phyloP scores from a whole-genome alignment of 306 rosid genomes.

The Cucumis hystrix region DNA sequence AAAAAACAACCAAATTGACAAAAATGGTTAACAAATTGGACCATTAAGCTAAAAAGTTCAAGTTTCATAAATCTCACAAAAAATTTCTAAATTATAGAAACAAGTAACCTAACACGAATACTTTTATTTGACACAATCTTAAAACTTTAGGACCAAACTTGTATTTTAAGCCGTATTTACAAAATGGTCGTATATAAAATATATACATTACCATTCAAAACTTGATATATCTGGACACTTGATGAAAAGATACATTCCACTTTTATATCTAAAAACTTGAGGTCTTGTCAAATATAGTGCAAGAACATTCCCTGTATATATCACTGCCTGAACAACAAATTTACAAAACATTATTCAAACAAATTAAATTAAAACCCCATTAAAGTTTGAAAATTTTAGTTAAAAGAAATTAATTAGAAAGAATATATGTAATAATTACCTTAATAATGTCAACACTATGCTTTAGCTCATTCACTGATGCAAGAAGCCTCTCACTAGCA shows the following conservation, averaged over 20 bases:
- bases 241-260: conserved; percentile 89
- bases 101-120: not conserved
- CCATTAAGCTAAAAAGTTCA: too few species aligned
- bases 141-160: too few species aligned
- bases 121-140: not conserved
- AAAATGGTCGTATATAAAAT: too few species aligned
- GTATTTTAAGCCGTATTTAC: too few species aligned
- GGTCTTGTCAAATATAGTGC: conserved; percentile 79
- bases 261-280: conserved; percentile 51
- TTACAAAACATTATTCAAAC: too few species aligned
- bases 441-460: conserved; percentile 49
- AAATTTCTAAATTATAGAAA: too few species aligned
- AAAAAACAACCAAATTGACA: too few species aligned
- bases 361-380: too few species aligned
- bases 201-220: conserved; percentile 56
- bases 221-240: conserved; percentile 76
- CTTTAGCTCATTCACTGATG: conserved; percentile 28
- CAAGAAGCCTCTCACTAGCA: conserved; percentile 41
- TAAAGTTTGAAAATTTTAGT: too few species aligned
- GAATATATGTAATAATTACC: conserved; percentile 16
- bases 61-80: too few species aligned
- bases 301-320: conserved; percentile 76
- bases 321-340: conserved; percentile 43
- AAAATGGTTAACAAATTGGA: too few species aligned
- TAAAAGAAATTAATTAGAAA: too few species aligned